Evolutionary conservation across 495 filamentous ascomycete genomes (phyloP).

Genomic region (Neurospora tetraspora): DNA sequence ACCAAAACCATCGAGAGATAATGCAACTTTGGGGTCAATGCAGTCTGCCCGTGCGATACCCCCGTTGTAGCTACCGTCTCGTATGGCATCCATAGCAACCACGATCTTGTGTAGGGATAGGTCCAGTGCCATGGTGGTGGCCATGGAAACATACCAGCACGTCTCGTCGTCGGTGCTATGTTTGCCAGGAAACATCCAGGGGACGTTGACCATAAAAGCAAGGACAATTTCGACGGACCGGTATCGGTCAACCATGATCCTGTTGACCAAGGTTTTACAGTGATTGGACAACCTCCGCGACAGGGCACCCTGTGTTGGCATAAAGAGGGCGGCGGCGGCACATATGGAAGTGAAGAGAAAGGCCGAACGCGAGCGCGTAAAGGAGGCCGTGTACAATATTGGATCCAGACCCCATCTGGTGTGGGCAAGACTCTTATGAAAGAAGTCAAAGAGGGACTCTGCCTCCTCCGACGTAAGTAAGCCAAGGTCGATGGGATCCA

Average conservation of each 20-base stretch:
- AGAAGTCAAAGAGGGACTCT: slow-evolving; percentile 52
- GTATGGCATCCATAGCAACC: slow-evolving; percentile 41
- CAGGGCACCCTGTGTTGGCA: slow-evolving; percentile 50
- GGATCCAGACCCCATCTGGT: slow-evolving; percentile 68
- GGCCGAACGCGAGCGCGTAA: slow-evolving; percentile 54
- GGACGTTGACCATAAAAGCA: slow-evolving; percentile 68
- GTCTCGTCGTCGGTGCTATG: slow-evolving; percentile 63
- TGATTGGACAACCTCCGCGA: slow-evolving; percentile 54
- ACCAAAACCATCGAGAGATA: slow-evolving; percentile 57
- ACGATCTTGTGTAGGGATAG: slow-evolving; percentile 60
- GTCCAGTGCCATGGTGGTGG: slow-evolving; percentile 57
- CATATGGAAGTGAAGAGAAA: slow-evolving; percentile 64
- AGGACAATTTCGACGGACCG: slow-evolving; percentile 64
- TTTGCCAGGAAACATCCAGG: slow-evolving; percentile 63
- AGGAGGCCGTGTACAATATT: slow-evolving; percentile 49
- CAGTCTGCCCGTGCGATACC: slow-evolving; percentile 52
- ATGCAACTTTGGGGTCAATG: slow-evolving; percentile 52
- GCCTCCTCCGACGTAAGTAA: slow-evolving; percentile 53
- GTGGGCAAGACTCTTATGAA: slow-evolving; percentile 60
- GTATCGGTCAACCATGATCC: slow-evolving; percentile 46
- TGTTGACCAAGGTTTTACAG: slow-evolving; percentile 51
- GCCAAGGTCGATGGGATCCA: slow-evolving; percentile 60
- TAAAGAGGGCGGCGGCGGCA: slow-evolving; percentile 53
- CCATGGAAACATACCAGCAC: slow-evolving; percentile 59
- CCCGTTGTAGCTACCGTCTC: slow-evolving; percentile 32